These are phyloP conservation scores for Peniophora sp. DNA, from an alignment of 1,284 basidiomycete genomes.

Conservation along the genomic window DNA sequence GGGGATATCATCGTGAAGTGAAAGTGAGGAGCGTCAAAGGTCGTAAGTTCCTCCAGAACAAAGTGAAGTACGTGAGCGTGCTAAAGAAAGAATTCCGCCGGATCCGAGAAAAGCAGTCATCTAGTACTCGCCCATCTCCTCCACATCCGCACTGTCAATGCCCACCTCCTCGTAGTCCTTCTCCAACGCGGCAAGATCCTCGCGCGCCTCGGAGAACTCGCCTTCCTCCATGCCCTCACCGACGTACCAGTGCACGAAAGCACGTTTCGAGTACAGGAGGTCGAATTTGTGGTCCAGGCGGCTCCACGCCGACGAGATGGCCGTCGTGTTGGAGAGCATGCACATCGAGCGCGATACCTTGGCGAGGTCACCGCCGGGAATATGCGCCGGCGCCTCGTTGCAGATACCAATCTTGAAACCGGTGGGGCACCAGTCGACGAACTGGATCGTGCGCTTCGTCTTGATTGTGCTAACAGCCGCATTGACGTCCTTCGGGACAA, in stretches of 20 bases:
- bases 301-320: conserved; percentile 85
- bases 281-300: conserved; percentile 98
- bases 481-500: conserved; percentile 87
- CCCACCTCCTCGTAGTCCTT: conserved; percentile 97
- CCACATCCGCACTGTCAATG: conserved; percentile 81
- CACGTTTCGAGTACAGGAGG: conserved; percentile 89
- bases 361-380: conserved; percentile 82
- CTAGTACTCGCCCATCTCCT: conserved; percentile 77
- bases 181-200: conserved; percentile 95
- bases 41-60: conserved; percentile 7
- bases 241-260: conserved; percentile 92
- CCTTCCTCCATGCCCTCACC: conserved; percentile 99
- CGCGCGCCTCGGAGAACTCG: conserved; percentile 96
- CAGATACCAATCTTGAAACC: conserved; percentile 89
- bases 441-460: conserved; percentile 78
- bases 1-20: neutral
- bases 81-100: conserved; percentile 17
- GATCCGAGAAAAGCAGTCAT: conserved; percentile 11
- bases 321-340: conserved; percentile 86
- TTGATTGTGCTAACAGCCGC: conserved; percentile 82
- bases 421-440: conserved; percentile 89
- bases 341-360: conserved; percentile 84
- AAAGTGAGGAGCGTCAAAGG: neutral
- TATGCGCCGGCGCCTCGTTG: conserved; percentile 81
- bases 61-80: conserved; percentile 11